Conservation (phyloP, 305 asterid species). For the Solanum hybrid region DNA sequence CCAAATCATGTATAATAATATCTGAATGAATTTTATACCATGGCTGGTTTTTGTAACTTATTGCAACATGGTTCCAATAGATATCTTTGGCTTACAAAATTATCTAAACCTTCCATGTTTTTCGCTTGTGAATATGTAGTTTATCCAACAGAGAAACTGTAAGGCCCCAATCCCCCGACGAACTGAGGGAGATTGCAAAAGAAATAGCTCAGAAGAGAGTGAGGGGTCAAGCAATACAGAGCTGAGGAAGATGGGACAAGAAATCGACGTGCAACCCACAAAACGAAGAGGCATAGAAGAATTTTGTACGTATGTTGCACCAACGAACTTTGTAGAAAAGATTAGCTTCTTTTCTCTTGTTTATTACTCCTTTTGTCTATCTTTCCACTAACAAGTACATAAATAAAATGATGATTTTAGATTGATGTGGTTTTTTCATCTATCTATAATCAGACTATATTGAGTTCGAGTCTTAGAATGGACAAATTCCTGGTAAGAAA, state of each 20-base stretch:
- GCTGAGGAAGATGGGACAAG: neutral
- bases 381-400: neutral
- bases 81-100: neutral
- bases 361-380: too few relatives aligned
- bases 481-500: too few relatives aligned
- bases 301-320: too few relatives aligned
- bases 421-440: neutral
- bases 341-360: neutral
- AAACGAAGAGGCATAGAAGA: too few relatives aligned
- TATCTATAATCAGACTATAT: neutral
- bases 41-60: neutral
- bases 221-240: slow-evolving; percentile 9
- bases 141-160: slow-evolving; percentile 71
- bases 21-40: neutral
- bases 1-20: neutral
- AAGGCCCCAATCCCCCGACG: slow-evolving; percentile 82
- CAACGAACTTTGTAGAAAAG: too few relatives aligned
- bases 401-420: too few relatives aligned
- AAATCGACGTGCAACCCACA: neutral
- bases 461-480: neutral
- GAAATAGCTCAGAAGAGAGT: slow-evolving; percentile 67
- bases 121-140: slow-evolving; percentile 51
- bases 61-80: neutral
- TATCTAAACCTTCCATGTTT: slow-evolving; percentile 12
- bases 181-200: slow-evolving; percentile 78